These are phyloP conservation scores for Wallacemonas sp. DNA, from an alignment of 208 protist species.

Conservation along the genomic window DNA sequence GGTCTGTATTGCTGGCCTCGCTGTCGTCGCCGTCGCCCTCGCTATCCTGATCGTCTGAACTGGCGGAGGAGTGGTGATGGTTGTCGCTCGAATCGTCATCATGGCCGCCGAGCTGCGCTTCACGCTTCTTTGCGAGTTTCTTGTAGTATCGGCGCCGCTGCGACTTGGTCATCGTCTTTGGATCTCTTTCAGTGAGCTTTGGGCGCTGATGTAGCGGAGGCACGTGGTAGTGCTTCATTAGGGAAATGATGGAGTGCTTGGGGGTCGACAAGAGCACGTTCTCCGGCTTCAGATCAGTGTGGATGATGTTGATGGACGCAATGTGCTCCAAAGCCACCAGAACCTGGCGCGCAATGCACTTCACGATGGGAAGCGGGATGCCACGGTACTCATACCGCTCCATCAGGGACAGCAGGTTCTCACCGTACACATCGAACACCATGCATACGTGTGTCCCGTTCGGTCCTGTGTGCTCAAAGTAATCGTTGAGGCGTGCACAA, in stretches of 20 bases:
- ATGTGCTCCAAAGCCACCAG: constrained; percentile 95
- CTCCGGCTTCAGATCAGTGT: constrained; percentile 98
- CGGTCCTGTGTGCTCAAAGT: constrained; percentile 86
- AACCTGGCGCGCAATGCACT: constrained; percentile 89
- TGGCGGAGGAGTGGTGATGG: constrained; percentile 11
- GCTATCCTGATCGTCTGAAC: constrained; percentile 7
- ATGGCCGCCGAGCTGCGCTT: constrained; percentile 16
- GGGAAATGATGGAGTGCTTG: constrained; percentile 82
- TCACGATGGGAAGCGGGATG: constrained; percentile 94
- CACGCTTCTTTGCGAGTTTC: constrained; percentile 73
- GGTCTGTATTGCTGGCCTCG: constrained; percentile 74
- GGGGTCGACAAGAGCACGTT: constrained; percentile 92
- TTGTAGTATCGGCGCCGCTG: constrained; percentile 92
- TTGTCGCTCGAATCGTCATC: constrained; percentile 25
- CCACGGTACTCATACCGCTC: constrained; percentile 95
- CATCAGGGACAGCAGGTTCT: constrained; percentile 96
- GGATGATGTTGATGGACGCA: constrained; percentile 94
- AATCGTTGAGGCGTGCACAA: constrained; percentile 86
- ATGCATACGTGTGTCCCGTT: constrained; percentile 95
- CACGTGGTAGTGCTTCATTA: constrained; percentile 83
- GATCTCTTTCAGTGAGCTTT: constrained; percentile 77
- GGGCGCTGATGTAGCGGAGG: constrained; percentile 73
- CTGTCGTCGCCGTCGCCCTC: constrained; percentile 23
- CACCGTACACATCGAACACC: constrained; percentile 97
- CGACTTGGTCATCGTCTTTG: constrained; percentile 91